Base-by-base conservation (phyloP, 1,284 basidiomycete species). In the Kwoniella shivajii region DNA sequence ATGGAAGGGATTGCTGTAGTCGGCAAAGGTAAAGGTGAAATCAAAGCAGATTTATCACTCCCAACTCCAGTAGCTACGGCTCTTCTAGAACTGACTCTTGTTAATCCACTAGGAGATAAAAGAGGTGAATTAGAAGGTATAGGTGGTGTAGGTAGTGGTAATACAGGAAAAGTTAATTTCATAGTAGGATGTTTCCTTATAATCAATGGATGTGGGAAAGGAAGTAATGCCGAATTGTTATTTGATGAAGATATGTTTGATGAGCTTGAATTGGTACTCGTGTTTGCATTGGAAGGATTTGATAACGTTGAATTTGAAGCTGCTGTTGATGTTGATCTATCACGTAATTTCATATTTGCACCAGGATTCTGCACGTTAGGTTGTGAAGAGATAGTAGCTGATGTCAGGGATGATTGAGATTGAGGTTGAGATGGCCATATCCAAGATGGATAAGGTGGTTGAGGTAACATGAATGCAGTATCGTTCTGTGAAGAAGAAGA, bases 171-270 rank as follows among this genome's bases (percentile, higher is more conserved):
- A 13, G 56, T 62, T 16, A 76, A 54, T 22, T 65, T 63, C 74
- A 76, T 76, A 9, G 66, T 74, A 5, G 74, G 74, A 45, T 76
- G 74, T 48, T 61, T 58, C 11, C 74, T 56, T 0, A 62, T 59
- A 1, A 56, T 53, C 16, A 74, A 54, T 0, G 74, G 74, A 52
- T 76, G 70, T 3, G 74, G 71, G 62, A 76, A 73, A 14, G 74
- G 71, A 1, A 72, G 27, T 22, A 48, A 45, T 13, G 46, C 9
- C 43, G 50, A n/a, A 7, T 48, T 33, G 5, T 22, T 37, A 10
- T 55, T 22, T 30, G 42, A 5, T 3, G 36, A 14, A 33, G 18
- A 38, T 42, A 34, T 39, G n/a, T 16, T 7, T 20, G 16, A 18
- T 39, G 37, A 16, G n/a, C 5, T 6, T 20, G 37, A 6, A 16